Evolutionary conservation across 257 asterid species (phyloP), one percentile per base, ranked within the genome.

Genomic region (Nicotiana benthamiana): DNA sequence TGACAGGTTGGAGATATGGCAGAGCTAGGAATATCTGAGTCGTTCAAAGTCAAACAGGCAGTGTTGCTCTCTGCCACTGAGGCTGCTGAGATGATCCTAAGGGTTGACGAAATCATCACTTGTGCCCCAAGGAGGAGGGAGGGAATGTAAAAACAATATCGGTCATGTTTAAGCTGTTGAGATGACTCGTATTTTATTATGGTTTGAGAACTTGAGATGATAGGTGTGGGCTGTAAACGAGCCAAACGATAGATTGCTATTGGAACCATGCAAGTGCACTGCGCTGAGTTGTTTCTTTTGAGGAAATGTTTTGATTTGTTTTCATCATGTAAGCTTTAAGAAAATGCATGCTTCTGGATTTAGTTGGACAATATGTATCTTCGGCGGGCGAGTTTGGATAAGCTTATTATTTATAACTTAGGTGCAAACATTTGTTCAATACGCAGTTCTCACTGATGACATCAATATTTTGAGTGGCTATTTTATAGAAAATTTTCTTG

Each of bases 51-150:
- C 20, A 95, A 95, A 87, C 94, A 95, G 52, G 98, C 93, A 2
- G 98, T 95, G 51, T 79, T 95, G 88, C 92, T 91, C 63, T 95
- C 98, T 5, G 98, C 98, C 48, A 95, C 98, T 4, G 98, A 95
- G 87, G 98, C 98, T 32, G 92, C 97, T 27, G 98, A 93, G 89
- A 95, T 95, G 98, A 93, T 95, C 85, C 84, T 95, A 18, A 85
- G 98, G 83, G 98, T 95, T 0, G 98, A 95, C 1, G 95, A 95
- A 53, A 95, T 95, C 80, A 95, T 95, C 82, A 95, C 98, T 18
- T 93, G 98, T 16, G 98, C 98, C 26, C 98, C 98, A 2, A 87
- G 98, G 43, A 89, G 84, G 86, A 92, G 98, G 86, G 98, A 93
- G 84, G 87, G 93, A 75, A 94, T 94, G 98, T 93, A 83, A 92